Evolutionary conservation across 495 filamentous ascomycete species (phyloP).

Genomic region (Lophiostoma macrostomum): DNA sequence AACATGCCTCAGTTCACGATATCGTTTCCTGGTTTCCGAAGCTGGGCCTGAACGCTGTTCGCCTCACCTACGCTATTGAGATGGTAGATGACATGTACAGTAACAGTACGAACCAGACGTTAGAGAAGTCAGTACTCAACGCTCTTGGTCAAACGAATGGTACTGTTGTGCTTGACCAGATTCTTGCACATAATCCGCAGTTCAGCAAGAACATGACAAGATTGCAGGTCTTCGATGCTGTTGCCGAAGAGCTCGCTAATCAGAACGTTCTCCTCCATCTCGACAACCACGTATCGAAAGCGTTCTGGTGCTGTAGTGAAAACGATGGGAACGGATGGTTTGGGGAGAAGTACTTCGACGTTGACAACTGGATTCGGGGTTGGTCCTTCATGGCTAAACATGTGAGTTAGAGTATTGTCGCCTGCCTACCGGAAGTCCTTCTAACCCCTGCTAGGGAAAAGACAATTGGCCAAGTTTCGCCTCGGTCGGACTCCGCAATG

Average conservation of each 20-base stretch:
- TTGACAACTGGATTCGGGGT: conserved; percentile 20
- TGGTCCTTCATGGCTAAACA: conserved; percentile 20
- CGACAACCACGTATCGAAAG: conserved; percentile 53
- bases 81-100: conserved; percentile 41
- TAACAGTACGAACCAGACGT: conserved; percentile 39
- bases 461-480: conserved; percentile 17
- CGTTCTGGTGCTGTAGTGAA: conserved; percentile 51
- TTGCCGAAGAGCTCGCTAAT: conserved; percentile 43
- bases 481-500: conserved; percentile 17
- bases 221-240: conserved; percentile 43
- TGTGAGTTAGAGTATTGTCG: too few species aligned
- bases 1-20: conserved; percentile 46
- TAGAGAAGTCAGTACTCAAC: conserved; percentile 40
- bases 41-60: conserved; percentile 53
- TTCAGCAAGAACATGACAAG: conserved; percentile 45
- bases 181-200: conserved; percentile 36
- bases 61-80: conserved; percentile 53
- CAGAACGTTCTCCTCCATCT: conserved; percentile 47
- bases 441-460: too few species aligned
- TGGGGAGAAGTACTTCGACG: conserved; percentile 19
- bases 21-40: conserved; percentile 46
- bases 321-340: conserved; percentile 56
- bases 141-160: conserved; percentile 40
- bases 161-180: conserved; percentile 38
- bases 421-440: too few species aligned